Evolutionary conservation across 352 stramenopile species (phyloP).

Genomic region (Pilasporangium apinafurcum): DNA sequence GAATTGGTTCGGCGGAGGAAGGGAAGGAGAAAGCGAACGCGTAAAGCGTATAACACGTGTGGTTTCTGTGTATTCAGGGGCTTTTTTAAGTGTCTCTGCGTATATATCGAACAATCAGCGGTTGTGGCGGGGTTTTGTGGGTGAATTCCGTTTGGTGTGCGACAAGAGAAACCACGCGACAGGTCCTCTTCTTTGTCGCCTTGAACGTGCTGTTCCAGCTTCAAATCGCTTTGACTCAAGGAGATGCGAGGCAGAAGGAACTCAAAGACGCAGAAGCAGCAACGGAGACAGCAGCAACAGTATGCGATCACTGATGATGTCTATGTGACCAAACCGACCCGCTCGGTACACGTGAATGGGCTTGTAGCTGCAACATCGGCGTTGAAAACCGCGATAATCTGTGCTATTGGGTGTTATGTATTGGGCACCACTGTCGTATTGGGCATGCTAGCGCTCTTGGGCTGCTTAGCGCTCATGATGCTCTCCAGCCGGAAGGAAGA

Average conservation of each 20-base stretch:
- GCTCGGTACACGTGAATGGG: slow-evolving; percentile 28
- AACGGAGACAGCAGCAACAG: slow-evolving; percentile 19
- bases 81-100: too few species aligned
- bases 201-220: too few species aligned
- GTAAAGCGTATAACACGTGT: too few species aligned
- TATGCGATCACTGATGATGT: slow-evolving; percentile 14
- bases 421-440: slow-evolving; percentile 36
- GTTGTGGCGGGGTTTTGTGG: too few species aligned
- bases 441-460: slow-evolving; percentile 16
- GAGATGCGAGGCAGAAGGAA: not conserved
- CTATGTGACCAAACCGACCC: slow-evolving; percentile 6
- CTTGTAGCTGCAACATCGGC: slow-evolving; percentile 24
- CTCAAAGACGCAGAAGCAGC: slow-evolving; percentile 4
- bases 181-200: too few species aligned
- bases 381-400: slow-evolving; percentile 18
- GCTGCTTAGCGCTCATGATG: slow-evolving; percentile 10
- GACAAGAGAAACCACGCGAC: too few species aligned
- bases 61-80: too few species aligned
- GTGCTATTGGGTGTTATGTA: slow-evolving; percentile 21
- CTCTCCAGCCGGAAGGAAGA: slow-evolving; percentile 7
- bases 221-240: too few species aligned
- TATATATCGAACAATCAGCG: too few species aligned
- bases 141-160: too few species aligned
- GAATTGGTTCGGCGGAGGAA: too few species aligned
- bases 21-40: too few species aligned